Conservation (phyloP, 2,329 filamentous ascomycete genomes). For the Magnaporthiopsis incrustans region DNA sequence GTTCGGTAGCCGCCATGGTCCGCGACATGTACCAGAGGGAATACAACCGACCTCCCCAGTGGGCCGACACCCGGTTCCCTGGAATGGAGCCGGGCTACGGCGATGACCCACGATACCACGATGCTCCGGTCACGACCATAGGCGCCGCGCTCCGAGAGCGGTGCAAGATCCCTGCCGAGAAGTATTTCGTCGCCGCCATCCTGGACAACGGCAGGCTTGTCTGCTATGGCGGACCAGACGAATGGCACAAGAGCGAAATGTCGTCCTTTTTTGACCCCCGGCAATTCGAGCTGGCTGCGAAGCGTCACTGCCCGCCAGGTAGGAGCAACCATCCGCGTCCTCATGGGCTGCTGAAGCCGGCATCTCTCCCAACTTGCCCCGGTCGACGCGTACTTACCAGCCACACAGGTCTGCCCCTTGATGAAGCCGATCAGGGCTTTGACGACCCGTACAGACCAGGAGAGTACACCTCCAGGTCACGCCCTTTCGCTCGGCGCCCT, state of each 20-base stretch:
- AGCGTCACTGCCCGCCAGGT: neutral
- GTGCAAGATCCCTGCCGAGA: constrained; percentile 41
- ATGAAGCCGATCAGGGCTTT: neutral
- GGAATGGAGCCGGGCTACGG: neutral
- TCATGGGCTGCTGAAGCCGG: neutral
- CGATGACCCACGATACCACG: constrained; percentile 1
- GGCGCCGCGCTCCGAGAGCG: constrained; percentile 42
- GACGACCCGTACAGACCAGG: neutral
- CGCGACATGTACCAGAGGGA: neutral
- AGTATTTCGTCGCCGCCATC: constrained; percentile 45
- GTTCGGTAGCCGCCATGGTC: constrained; percentile 1
- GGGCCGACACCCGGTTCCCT: neutral
- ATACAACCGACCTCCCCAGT: neutral
- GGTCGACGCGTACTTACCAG: neutral
- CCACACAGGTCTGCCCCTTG: neutral
- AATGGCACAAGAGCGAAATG: constrained; percentile 12
- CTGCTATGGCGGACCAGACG: constrained; percentile 37
- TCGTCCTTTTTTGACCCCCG: neutral
- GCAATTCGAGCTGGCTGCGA: neutral
- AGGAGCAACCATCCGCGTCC: neutral
- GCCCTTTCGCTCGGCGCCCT: neutral
- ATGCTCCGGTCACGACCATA: constrained; percentile 32
- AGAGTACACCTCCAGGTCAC: neutral
- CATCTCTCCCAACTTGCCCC: neutral
- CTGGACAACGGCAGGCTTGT: constrained; percentile 37